Evolutionary conservation across 1,284 basidiomycete genomes (phyloP), one percentile per base, ranked within the genome.

Genomic region (Dichomitus squalens): DNA sequence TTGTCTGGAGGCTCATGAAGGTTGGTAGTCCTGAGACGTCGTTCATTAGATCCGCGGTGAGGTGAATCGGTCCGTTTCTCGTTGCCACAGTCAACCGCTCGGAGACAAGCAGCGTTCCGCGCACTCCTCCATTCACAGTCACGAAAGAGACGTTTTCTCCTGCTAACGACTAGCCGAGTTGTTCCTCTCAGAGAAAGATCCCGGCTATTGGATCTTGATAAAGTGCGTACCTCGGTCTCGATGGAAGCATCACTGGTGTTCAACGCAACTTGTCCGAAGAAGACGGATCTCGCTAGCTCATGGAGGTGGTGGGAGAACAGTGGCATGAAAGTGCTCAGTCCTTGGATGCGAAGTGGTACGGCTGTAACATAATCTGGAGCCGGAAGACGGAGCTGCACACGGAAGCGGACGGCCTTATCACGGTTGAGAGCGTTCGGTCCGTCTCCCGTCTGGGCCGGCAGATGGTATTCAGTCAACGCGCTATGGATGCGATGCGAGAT

Each of bases 1-100:
- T 75, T 7, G 65, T 61, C 20, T 70, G 70, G 40, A 79, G 75
- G 1, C 66, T 47, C 4, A 73, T 73, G 16, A 11, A 18, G 7
- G 52, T 44, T 2, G 29, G 18, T 4, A 35, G 14, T 4, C 47
- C 14, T 7, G 23, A 39, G 5, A 18, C 25, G 16, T 39, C 33
- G 31, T 46, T 48, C 31, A 54, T 11, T 2, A 61, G 36, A 12
- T 23, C 8, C n/a, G 43, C 49, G 21, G 34, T 27, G 11, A 49
- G 20, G 8, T 14, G 14, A 25, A 61, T 51, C 5, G 49, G 47
- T 4, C 41, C 59, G 38, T 58, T 58, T 2, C 36, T 25, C 1
- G 59, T 52, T 12, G 12, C 11, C 3, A 54, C 20, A 3, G 16
- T 20, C 4, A 52, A 14, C 4, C 9, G 31, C 27, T 21, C 29